phyloP scores from a whole-genome alignment of 495 filamentous ascomycete species.

The Durotheca rogersii region DNA sequence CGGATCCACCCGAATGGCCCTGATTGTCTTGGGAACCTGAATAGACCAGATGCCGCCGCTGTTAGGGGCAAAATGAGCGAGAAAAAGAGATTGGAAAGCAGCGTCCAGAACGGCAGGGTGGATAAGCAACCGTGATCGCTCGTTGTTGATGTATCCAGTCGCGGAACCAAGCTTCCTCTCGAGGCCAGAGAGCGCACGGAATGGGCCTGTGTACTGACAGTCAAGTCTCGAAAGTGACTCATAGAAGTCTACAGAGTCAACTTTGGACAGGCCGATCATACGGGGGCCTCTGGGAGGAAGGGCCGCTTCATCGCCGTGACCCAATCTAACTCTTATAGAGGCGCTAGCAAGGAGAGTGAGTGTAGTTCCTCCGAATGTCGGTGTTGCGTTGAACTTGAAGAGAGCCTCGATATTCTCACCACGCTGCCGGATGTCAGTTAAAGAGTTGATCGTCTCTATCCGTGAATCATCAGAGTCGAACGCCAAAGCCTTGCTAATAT shows the following conservation, averaged over 20 bases:
- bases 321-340: no score
- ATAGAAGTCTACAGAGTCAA: slow-evolving; percentile 19
- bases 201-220: slow-evolving; percentile 17
- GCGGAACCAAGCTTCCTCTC: slow-evolving; percentile 7
- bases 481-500: slow-evolving; percentile 14
- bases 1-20: slow-evolving; percentile 20
- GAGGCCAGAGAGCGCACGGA: slow-evolving; percentile 1
- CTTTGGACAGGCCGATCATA: slow-evolving; percentile 20
- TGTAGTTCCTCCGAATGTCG: not conserved
- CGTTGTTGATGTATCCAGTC: slow-evolving; percentile 3
- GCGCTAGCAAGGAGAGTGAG: slow-evolving; percentile 31
- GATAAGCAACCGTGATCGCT: slow-evolving; percentile 9
- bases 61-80: slow-evolving; percentile 23
- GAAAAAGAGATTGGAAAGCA: slow-evolving; percentile 32
- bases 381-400: slow-evolving; percentile 17
- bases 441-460: slow-evolving; percentile 22
- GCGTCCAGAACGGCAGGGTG: slow-evolving; percentile 36
- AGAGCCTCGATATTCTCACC: not conserved
- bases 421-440: slow-evolving; percentile 8
- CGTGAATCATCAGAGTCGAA: slow-evolving; percentile 14
- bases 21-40: slow-evolving; percentile 29
- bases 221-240: slow-evolving; percentile 16
- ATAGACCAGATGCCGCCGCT: slow-evolving; percentile 27
- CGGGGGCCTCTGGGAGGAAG: slow-evolving; percentile 25
- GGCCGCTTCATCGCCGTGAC: no score